Evolutionary conservation across 2,329 filamentous ascomycete genomes (phyloP), one percentile per base, ranked within the genome.

Genomic region (Coleophoma cylindrospora): DNA sequence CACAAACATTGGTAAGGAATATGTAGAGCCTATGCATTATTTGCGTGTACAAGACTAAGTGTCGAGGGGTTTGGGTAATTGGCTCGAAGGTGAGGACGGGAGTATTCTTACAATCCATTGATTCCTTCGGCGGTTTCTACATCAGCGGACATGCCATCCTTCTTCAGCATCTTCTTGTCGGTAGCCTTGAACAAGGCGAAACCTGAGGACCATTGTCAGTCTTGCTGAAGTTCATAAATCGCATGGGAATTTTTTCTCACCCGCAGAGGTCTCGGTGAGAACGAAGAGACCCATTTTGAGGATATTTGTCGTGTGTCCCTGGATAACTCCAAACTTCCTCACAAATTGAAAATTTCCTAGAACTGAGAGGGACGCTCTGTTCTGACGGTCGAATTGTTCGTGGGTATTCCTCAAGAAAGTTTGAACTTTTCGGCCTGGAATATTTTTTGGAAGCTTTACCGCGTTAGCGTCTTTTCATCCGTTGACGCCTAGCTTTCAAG

Each of bases 181-280:
- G 91, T 90, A 63, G 92, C 88, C 80, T 99, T 97, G 77, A 99
- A 91, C 70, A 99, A 83, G 72, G 91, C 94, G 77, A 97, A 97
- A 70, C 94, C 95, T 63, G 60, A 58, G 67, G 27, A 10, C 27
- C 6, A 27, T 27, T 27, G 27, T 27, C 27, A 27, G 27, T 27
- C 27, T 19, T 27, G 27, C 27, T 27, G 27, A 27, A 27, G 27
- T 7, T 3, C 27, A 27, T 27, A 27, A 27, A 27, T 27, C 22
- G 14, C 22, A 43, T n/a, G 50, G 36, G 36, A 32, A 22, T 43
- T 44, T 44, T 44, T 49, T 75, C 79, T 74, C 71, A 83, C 80
- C 80, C 70, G 91, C 91, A 73, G 89, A 89, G 70, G 91, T 96
- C 75, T 96, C 91, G 66, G 87, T 87, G 64, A 96, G 84, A 74